Base-by-base conservation (phyloP, 176 grass and related monocot genomes). In the Dendrocalamus sinicus region DNA sequence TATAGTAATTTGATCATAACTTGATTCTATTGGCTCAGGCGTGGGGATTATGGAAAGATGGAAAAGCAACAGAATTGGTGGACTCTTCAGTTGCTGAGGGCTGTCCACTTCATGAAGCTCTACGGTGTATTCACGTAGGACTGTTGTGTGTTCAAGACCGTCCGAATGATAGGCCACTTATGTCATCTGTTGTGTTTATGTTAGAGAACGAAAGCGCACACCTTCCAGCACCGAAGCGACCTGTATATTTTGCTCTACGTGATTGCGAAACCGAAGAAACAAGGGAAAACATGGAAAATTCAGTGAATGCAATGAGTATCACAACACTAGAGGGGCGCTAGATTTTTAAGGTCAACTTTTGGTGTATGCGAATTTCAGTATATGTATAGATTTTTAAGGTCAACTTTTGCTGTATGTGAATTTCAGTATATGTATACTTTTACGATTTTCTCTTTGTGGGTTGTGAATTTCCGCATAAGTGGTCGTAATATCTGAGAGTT, bases 61-160 rank as follows among this genome's bases (percentile, higher is more conserved):
- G 85, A 58, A 88, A 73, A 12, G 53, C 64, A 23, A 35, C 12
- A 0, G 76, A 91, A 39, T 16, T 91, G 54, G 44, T 89, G 19
- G 86, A 91, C 77, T 45, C 69, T 2, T 87, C 74, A 0, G 2
- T 91, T 82, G 35, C 12, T 13, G 51, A 83, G 14, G 75, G 40
- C n/a, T 91, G 44, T 22, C 9, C 64, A 63, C 7, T 51, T 15
- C 28, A 73, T 17, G 83, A 91, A 80, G 86, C 63, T 47, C 24
- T 84, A 16, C 83, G 76, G 35, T 94, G 89, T 35, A 82, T 87
- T 59, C 83, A 94, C 11, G 26, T 91, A 7, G 86, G 89, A 19
- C 79, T 94, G 24, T 16, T 94, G 64, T 94, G 92, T 68, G 89
- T 91, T 51, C 89, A 94, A 81, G 75, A 94, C 53, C 57, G 81